phyloP scores from a whole-genome alignment of 2,329 filamentous ascomycete genomes.

The Diaporthe batatas region DNA sequence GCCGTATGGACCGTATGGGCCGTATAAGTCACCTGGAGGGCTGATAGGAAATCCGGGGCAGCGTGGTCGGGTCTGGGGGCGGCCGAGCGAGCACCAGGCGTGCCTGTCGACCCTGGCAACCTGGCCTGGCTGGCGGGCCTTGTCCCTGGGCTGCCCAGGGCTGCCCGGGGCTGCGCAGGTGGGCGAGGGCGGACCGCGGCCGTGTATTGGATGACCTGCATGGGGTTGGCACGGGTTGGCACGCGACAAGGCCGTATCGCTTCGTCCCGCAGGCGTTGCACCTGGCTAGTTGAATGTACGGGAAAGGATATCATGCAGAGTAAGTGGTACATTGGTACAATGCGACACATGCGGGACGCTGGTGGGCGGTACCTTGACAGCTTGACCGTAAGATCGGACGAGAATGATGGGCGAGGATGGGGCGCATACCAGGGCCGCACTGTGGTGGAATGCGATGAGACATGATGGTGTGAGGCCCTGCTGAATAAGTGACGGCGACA shows the following conservation, averaged over 20 bases:
- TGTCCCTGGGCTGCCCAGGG: conserved; percentile 14
- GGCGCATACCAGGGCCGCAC: conserved; percentile 27
- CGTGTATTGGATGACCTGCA: conserved; percentile 34
- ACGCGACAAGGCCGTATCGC: conserved; percentile 33
- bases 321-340: background rate
- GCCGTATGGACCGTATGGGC: too few species aligned
- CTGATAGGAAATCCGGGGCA: conserved; percentile 23
- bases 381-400: conserved; percentile 7
- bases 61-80: conserved; percentile 14
- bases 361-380: conserved; percentile 18
- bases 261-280: conserved; percentile 33
- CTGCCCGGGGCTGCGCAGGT: conserved; percentile 22
- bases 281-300: conserved; percentile 30
- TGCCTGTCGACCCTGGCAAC: conserved; percentile 12
- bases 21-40: background rate
- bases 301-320: background rate
- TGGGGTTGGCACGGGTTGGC: conserved; percentile 27
- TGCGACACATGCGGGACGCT: too few species aligned
- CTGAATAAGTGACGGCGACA: conserved; percentile 34
- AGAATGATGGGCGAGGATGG: conserved; percentile 27
- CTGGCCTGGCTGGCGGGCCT: background rate
- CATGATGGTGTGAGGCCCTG: conserved; percentile 30
- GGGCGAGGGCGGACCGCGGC: conserved; percentile 1
- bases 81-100: conserved; percentile 15
- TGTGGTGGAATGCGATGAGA: conserved; percentile 19